Base-by-base conservation (phyloP, 2,329 filamentous ascomycete genomes). In the Colletotrichum viniferum region DNA sequence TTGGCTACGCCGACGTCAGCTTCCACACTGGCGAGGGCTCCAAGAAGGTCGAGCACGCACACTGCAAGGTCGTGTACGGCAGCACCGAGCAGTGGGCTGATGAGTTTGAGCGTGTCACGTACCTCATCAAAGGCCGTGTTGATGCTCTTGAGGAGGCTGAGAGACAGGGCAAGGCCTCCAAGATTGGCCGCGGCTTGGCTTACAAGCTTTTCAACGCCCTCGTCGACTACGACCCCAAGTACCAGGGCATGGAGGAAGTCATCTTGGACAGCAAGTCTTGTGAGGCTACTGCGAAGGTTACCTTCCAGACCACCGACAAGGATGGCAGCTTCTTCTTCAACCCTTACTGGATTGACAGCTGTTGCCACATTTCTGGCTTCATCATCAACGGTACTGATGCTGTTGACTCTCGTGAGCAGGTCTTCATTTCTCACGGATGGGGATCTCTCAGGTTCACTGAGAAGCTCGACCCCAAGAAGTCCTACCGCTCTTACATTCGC, bases 181-280 rank as follows among this genome's bases (percentile, higher is more conserved):
- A 94, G 84, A 90, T 96, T 77, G 90, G 93, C 65, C 92, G 93
- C 30, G 93, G 93, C 38, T 91, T 96, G 86, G 93, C 93, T 16
- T 97, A 97, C 89, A 96, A 96, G 85, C 89, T 91, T 1, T 91
- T 91, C 78, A 79, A 83, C 13, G 87, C 89, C 56, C 83, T 92
- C 1, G 91, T 92, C 7, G 89, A 92, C 79, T 93, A 92, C 77
- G 84, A 87, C 18, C 82, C 80, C 10, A 85, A 85, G 48, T 93
- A 90, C 80, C 86, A 85, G 68, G 91, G 90, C 28, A 92, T 92
- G 84, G 87, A 91, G 52, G 89, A 91, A 70, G 89, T 92, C 8
- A 87, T 92, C 43, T 84, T 92, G 8, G 84, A 88, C 79, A 89
- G 87, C 77, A 79, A 81, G 56, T 82, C 83, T 14, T 84, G 84